Percentiles rank a stretch among this genome's conserved stretches.
Conservation (phyloP, 1,139 yeast species). For the Saccharomycopsis hybrid region DNA sequence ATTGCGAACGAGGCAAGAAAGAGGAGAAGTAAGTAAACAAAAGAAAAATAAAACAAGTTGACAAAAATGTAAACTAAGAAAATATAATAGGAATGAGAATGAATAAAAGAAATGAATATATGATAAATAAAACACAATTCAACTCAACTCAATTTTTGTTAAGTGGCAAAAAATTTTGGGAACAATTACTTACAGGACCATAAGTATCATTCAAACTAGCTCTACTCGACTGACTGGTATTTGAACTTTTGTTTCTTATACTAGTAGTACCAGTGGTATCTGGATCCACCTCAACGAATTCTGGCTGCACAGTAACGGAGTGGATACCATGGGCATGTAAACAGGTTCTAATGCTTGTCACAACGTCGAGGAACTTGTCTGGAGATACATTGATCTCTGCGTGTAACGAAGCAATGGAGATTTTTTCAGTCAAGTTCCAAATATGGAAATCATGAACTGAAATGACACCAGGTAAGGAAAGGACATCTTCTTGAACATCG, state of each 20-base stretch:
- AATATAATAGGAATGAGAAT: no score
- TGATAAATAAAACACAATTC: no score
- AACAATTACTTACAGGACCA: constrained; percentile 18
- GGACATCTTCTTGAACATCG: constrained; percentile 61
- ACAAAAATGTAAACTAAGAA: no score
- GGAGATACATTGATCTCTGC: constrained; percentile 63
- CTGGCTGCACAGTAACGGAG: constrained; percentile 94
- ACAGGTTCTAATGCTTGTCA: constrained; percentile 69
- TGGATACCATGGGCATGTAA: constrained; percentile 83
- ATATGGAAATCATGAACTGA: constrained; percentile 94
- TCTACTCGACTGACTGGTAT: neutral
- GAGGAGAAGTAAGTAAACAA: no score
- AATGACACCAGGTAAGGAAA: constrained; percentile 62
- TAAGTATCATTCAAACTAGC: constrained; percentile 9
- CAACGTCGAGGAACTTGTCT: constrained; percentile 63
- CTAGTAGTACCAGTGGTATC: no score
- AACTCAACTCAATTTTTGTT: no score
- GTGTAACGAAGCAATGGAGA: constrained; percentile 84
- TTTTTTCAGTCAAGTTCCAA: constrained; percentile 90
- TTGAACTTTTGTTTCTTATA: no score
- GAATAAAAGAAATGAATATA: no score
- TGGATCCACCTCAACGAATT: constrained; percentile 35
- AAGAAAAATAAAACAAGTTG: no score
- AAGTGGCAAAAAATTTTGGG: constrained; percentile 11
- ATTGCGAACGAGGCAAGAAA: no score